Conservation (phyloP, 176 grass and related monocot genomes). For the Lolium rigidum region DNA sequence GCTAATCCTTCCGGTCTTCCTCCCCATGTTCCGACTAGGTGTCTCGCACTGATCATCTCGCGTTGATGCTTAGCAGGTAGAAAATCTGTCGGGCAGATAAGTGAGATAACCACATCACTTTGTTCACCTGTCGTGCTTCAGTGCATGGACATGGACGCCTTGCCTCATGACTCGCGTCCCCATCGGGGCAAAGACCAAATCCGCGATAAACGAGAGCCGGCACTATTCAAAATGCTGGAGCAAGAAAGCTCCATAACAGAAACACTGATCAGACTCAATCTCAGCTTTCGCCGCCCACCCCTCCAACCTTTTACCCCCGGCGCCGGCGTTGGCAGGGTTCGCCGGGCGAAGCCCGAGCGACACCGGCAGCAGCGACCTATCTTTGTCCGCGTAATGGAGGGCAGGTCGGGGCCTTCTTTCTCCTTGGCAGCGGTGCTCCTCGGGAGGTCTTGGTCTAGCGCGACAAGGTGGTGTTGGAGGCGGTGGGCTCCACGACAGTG, state of each 20-base stretch:
- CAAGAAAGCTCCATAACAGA: neutral
- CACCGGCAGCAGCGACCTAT: too few species aligned
- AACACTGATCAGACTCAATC: neutral
- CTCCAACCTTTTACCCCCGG: too few species aligned
- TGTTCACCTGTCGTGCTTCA: neutral
- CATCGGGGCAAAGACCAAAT: neutral
- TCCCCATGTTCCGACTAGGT: neutral
- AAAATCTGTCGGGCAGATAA: neutral
- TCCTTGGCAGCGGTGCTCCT: too few species aligned
- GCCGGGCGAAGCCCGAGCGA: too few species aligned
- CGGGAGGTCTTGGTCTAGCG: too few species aligned
- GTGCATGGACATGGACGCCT: neutral
- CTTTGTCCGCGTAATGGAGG: too few species aligned
- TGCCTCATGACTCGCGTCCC: neutral
- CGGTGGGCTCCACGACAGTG: too few species aligned
- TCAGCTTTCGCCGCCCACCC: too few species aligned
- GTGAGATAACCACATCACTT: neutral
- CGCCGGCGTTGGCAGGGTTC: too few species aligned
- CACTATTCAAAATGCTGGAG: neutral
- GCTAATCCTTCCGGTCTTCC: neutral
- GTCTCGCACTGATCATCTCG: neutral
- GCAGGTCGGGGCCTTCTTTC: too few species aligned
- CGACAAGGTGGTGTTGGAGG: too few species aligned
- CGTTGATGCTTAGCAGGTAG: neutral
- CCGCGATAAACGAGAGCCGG: neutral